phyloP scores from a whole-genome alignment of 2,329 filamentous ascomycete species.

The Botryotinia globosa region DNA sequence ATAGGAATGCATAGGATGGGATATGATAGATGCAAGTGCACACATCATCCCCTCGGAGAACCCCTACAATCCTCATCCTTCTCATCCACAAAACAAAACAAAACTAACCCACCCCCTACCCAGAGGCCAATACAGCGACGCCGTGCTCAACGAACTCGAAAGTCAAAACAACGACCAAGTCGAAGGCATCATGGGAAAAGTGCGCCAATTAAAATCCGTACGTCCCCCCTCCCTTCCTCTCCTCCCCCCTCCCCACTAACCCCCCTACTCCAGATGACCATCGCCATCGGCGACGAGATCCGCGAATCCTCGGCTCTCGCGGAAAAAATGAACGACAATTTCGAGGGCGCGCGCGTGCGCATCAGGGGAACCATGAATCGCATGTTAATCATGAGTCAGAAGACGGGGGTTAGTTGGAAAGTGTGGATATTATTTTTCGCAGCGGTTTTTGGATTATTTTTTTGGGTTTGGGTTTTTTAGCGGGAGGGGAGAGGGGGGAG shows the following conservation, averaged over 20 bases:
- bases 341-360: slow-evolving; percentile 78
- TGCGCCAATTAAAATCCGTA: slow-evolving; percentile 85
- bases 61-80: too few relatives aligned
- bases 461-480: slow-evolving; percentile 86
- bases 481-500: neutral
- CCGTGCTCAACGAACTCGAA: slow-evolving; percentile 88
- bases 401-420: slow-evolving; percentile 92
- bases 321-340: slow-evolving; percentile 94
- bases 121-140: slow-evolving; percentile 88
- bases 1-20: slow-evolving; percentile 11
- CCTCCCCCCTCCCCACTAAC: neutral
- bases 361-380: slow-evolving; percentile 92
- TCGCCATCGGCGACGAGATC: slow-evolving; percentile 94
- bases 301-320: slow-evolving; percentile 82
- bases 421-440: slow-evolving; percentile 90
- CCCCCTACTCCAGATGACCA: slow-evolving; percentile 63
- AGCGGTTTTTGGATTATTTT: slow-evolving; percentile 77
- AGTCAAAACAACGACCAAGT: slow-evolving; percentile 92
- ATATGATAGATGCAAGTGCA: neutral
- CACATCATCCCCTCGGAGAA: neutral
- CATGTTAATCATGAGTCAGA: slow-evolving; percentile 94
- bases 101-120: neutral
- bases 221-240: slow-evolving; percentile 41
- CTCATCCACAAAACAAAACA: neutral
- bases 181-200: slow-evolving; percentile 86